phyloP scores from a whole-genome alignment of 2,329 filamentous ascomycete genomes.

The Aspergillus pseudonomiae region DNA sequence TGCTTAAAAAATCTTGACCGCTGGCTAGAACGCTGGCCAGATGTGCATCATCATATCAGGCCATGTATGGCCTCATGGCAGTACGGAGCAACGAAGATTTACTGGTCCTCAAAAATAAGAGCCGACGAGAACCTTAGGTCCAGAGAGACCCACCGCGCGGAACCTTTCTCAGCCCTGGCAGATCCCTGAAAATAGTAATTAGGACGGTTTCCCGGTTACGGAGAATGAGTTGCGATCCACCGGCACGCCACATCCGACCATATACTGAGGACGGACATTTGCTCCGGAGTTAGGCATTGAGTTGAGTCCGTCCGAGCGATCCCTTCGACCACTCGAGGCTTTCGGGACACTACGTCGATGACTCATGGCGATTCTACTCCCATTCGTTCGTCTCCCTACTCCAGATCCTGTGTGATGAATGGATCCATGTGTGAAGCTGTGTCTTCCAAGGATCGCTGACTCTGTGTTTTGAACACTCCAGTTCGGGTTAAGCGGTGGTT shows the following conservation, averaged over 20 bases:
- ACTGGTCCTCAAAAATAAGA: neutral
- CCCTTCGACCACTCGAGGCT: too few species aligned
- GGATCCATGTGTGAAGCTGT: too few species aligned
- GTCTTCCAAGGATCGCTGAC: too few species aligned
- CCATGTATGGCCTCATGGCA: neutral
- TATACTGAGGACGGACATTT: neutral
- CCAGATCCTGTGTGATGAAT: neutral
- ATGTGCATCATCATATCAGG: neutral
- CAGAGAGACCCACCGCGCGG: too few species aligned
- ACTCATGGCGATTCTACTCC: neutral
- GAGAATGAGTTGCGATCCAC: neutral
- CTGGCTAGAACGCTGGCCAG: neutral
- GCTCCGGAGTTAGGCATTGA: neutral
- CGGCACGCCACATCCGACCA: neutral
- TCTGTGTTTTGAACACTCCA: neutral
- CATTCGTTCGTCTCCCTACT: neutral
- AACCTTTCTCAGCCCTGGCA: neutral
- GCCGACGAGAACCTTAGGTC: neutral
- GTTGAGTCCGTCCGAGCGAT: neutral
- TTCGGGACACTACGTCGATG: neutral
- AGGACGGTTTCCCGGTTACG: neutral
- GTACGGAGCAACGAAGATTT: neutral
- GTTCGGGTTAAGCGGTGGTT: too few species aligned
- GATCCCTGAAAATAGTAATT: neutral
- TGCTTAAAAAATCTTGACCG: neutral